phyloP scores from a whole-genome alignment of 176 grass and related monocot genomes.

The Puya raimondii region DNA sequence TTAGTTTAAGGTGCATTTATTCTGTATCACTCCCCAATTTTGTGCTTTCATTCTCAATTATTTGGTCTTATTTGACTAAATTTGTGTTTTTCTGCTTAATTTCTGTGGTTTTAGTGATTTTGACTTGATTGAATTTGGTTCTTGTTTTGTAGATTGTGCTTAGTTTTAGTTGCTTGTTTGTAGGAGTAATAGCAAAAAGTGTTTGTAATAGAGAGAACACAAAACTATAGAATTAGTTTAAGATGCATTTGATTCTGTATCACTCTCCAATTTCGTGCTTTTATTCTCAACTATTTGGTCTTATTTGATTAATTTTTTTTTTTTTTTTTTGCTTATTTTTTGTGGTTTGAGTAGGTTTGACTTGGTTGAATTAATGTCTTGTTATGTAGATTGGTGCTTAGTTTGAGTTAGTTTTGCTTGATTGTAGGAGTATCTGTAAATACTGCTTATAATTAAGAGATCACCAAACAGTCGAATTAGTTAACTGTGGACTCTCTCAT shows the following conservation, averaged over 20 bases:
- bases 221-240: background rate
- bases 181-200: too few species aligned
- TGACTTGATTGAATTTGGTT: too few species aligned
- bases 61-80: background rate
- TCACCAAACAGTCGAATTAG: background rate
- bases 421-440: too few species aligned
- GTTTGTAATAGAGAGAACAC: too few species aligned
- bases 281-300: background rate
- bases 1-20: background rate
- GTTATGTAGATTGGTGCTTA: background rate
- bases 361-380: background rate
- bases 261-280: background rate
- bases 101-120: background rate
- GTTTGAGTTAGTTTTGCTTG: background rate
- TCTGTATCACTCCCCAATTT: background rate
- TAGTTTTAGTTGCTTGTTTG: too few species aligned
- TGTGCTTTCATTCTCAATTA: background rate
- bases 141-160: too few species aligned
- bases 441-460: too few species aligned
- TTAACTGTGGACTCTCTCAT: background rate
- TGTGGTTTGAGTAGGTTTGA: background rate
- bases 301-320: background rate
- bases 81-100: background rate
- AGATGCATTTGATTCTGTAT: background rate
- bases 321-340: too few species aligned